A percentile compares a stretch with the other conserved stretches of the same genome.
These are phyloP conservation scores for Toxoplasma gondii DNA, from an alignment of 169 alveolate genomes.

Conservation along the genomic window DNA sequence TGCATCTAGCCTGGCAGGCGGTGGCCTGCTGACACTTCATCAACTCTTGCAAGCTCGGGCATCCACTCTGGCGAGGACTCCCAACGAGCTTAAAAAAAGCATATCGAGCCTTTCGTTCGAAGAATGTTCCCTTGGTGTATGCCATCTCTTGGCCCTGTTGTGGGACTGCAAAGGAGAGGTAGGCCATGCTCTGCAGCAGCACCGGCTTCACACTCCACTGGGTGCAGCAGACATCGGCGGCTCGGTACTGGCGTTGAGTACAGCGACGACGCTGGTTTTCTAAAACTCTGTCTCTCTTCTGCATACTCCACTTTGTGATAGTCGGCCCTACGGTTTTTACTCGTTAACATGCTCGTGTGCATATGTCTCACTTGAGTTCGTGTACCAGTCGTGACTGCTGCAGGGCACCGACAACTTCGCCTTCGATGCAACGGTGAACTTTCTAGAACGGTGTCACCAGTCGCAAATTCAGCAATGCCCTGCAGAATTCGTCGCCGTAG, in stretches of 20 bases:
- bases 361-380: background rate
- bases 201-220: too few species aligned
- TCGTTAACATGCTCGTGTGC: background rate
- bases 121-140: background rate
- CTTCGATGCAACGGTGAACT: background rate
- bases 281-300: too few species aligned
- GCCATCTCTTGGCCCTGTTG: background rate
- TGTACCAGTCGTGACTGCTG: background rate
- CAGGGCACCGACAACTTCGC: background rate
- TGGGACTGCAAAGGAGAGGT: background rate
- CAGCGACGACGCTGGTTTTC: too few species aligned
- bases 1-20: background rate
- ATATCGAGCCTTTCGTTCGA: background rate
- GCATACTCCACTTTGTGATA: too few species aligned
- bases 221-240: too few species aligned
- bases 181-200: background rate
- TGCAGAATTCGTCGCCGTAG: background rate
- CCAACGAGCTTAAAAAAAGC: background rate
- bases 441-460: background rate
- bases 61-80: background rate
- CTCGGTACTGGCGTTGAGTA: too few species aligned
- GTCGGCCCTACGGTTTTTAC: too few species aligned
- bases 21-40: background rate
- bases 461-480: slow-evolving; percentile 27
- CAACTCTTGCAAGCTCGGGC: background rate